phyloP scores from a whole-genome alignment of 1,284 basidiomycete genomes.

The Heterobasidion irregulare region DNA sequence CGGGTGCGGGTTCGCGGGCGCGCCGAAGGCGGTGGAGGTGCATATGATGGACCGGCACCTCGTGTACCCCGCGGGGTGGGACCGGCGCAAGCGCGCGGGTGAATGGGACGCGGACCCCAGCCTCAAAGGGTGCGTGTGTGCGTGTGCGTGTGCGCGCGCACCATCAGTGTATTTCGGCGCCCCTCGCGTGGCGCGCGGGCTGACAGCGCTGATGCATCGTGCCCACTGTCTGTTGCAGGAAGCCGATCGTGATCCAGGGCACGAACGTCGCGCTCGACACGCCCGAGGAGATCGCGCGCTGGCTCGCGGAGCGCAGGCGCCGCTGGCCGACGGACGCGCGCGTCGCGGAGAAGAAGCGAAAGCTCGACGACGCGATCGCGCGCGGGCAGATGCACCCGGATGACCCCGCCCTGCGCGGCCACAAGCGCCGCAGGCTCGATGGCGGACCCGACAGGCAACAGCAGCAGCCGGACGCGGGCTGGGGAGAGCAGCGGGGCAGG shows the following conservation, averaged over 20 bases:
- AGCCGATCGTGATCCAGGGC: conserved; percentile 72
- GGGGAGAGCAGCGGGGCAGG: conserved; percentile 19
- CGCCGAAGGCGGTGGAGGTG: conserved; percentile 65
- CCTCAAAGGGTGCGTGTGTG: conserved; percentile 50
- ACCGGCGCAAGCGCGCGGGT: conserved; percentile 47
- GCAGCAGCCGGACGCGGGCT: conserved; percentile 14
- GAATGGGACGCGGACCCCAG: conserved; percentile 75
- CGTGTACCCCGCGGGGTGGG: conserved; percentile 73
- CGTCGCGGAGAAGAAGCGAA: conserved; percentile 72
- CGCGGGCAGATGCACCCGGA: conserved; percentile 65
- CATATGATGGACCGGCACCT: conserved; percentile 92
- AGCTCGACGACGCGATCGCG: conserved; percentile 64
- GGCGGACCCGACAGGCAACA: conserved; percentile 8
- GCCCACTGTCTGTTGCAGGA: conserved; percentile 29
- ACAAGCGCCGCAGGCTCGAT: conserved; percentile 22
- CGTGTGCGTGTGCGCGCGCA: background rate
- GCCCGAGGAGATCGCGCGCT: conserved; percentile 73
- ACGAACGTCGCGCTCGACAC: conserved; percentile 73
- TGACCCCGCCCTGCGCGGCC: conserved; percentile 29
- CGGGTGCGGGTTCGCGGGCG: conserved; percentile 69
- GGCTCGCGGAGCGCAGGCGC: conserved; percentile 82
- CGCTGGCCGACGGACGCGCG: conserved; percentile 70
- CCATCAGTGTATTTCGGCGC: too few relatives aligned
- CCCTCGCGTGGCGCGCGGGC: background rate
- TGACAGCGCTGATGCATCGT: background rate